Evolutionary conservation across 345 rosid genomes (phyloP).

Genomic region (Gossypium thurberi): DNA sequence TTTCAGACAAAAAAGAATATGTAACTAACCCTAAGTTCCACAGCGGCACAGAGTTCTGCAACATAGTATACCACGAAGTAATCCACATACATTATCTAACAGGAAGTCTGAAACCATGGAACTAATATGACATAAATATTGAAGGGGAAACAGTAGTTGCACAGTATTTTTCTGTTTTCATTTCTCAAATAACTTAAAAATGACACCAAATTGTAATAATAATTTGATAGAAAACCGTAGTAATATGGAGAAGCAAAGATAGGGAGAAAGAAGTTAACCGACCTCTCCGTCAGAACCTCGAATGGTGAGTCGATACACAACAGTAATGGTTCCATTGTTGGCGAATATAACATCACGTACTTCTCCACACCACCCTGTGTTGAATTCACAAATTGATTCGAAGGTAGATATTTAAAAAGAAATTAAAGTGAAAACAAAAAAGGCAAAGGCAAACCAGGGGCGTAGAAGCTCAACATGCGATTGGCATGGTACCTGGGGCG

Average conservation of each 20-base stretch:
- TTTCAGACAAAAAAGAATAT: no score
- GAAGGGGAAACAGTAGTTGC: no score
- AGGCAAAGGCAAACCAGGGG: constrained; percentile 58
- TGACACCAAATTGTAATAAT: not conserved
- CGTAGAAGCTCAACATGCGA: constrained; percentile 94
- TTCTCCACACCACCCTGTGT: constrained; percentile 94
- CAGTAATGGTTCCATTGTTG: constrained; percentile 78
- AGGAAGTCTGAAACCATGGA: no score
- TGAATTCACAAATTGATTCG: not conserved
- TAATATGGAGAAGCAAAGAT: not conserved
- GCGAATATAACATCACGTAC: constrained; percentile 88
- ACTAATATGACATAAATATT: no score
- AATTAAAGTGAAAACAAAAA: not conserved
- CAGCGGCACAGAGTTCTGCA: no score
- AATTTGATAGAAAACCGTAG: not conserved
- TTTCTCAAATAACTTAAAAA: no score
- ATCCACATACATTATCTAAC: no score
- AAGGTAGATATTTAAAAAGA: not conserved
- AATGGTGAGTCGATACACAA: constrained; percentile 85
- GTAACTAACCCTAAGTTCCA: no score
- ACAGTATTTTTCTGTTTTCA: no score
- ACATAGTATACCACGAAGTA: no score
- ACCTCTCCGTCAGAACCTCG: constrained; percentile 98
- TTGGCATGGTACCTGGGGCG: constrained; percentile 79
- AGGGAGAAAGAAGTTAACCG: constrained; percentile 13